A percentile compares a stretch with the other conserved stretches of the same genome.
These are phyloP conservation scores for Groenewaldozyma tartarivorans DNA, from an alignment of 805 yeast genomes.

Conservation along the genomic window DNA sequence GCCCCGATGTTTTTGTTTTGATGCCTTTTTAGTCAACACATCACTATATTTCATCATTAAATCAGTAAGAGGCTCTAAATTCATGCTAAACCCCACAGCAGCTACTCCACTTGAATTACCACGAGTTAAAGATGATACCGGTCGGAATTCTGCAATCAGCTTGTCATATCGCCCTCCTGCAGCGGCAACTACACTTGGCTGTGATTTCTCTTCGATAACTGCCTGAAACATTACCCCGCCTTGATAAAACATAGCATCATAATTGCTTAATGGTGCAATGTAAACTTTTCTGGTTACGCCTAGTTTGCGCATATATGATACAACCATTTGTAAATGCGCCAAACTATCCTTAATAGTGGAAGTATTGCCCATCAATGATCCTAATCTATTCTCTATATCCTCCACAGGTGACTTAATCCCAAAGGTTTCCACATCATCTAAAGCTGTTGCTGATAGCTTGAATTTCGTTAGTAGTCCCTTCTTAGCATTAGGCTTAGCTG, in stretches of 20 bases:
- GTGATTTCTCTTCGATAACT: conserved; percentile 44
- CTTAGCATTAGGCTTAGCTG: conserved; percentile 49
- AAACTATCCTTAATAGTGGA: conserved; percentile 57
- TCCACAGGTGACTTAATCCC: conserved; percentile 66
- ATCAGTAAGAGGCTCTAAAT: conserved; percentile 55
- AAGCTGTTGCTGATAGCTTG: conserved; percentile 68
- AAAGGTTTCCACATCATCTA: conserved; percentile 73
- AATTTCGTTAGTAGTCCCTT: conserved; percentile 52
- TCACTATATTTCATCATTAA: conserved; percentile 32
- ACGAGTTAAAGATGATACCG: conserved; percentile 38
- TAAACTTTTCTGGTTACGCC: conserved; percentile 51
- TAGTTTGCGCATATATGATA: conserved; percentile 43
- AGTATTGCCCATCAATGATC: conserved; percentile 62
- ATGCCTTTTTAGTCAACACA: conserved; percentile 10
- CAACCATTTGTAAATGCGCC: conserved; percentile 50
- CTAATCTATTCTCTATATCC: conserved; percentile 51
- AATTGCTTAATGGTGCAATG: conserved; percentile 76
- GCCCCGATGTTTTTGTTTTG: conserved; percentile 31
- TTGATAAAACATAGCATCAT: conserved; percentile 68
- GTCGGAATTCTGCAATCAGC: conserved; percentile 55
- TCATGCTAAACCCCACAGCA: conserved; percentile 83
- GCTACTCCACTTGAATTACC: conserved; percentile 31
- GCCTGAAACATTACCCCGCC: conserved; percentile 87
- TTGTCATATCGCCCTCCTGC: conserved; percentile 94
- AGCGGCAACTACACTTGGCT: conserved; percentile 50